phyloP scores from a whole-genome alignment of 139 green algal species.

The Chlamydomonas eustigma region DNA sequence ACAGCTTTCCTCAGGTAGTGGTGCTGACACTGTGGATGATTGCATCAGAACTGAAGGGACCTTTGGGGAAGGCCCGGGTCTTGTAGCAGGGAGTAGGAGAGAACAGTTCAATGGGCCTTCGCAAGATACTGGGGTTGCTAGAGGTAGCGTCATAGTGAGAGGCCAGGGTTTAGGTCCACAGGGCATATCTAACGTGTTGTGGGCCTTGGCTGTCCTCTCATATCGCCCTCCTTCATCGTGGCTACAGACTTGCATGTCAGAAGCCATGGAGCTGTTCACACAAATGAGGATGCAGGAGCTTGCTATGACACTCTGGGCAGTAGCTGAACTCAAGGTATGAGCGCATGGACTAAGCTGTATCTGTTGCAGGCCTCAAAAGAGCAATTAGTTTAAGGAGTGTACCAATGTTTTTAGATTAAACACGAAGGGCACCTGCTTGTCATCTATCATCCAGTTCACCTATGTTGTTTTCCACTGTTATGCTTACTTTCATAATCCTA shows the following conservation, averaged over 20 bases:
- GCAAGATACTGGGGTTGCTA: background rate
- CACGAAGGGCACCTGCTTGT: too few relatives aligned
- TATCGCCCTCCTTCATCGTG: background rate
- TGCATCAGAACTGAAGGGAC: background rate
- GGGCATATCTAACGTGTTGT: background rate
- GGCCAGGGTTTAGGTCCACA: background rate
- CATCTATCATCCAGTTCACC: too few relatives aligned
- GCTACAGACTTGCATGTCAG: background rate
- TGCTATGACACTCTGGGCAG: background rate
- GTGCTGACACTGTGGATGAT: background rate
- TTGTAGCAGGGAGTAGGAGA: background rate
- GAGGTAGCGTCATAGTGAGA: background rate
- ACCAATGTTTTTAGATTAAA: too few relatives aligned
- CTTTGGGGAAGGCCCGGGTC: background rate
- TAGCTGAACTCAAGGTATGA: background rate
- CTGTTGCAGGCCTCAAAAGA: too few relatives aligned
- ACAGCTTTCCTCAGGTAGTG: background rate
- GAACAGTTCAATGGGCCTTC: background rate
- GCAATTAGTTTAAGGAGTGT: too few relatives aligned
- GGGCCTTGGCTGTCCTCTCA: background rate
- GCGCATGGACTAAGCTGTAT: too few relatives aligned
- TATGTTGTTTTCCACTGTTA: too few relatives aligned
- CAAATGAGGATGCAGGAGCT: slow-evolving; percentile 3
- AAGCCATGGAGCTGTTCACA: background rate
- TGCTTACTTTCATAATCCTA: too few relatives aligned